Base-by-base conservation (phyloP, 768 basidiomycete species). In the Trametes cinnabarina region DNA sequence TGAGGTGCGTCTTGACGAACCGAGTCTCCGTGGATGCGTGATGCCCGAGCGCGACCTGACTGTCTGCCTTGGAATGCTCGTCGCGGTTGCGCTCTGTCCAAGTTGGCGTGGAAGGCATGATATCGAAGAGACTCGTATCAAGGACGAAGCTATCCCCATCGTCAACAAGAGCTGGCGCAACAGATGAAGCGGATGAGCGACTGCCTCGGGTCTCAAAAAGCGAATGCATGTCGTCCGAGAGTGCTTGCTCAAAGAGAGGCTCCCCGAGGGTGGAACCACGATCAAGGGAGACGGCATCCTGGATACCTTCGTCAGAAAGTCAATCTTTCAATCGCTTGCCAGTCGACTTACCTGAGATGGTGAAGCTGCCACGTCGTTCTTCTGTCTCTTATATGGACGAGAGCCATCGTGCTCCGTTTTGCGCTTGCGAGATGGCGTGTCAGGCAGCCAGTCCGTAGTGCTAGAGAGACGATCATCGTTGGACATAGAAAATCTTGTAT, bases 91-190 rank as follows among this genome's bases (percentile, higher is more conserved):
- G 3, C n/a, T 28, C 53, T 11, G 55, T 26, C 43, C 44, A 26
- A 19, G 40, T 35, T n/a, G 54, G 55, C 15, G 63, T 54, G 19
- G 51, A 32, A 17, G 59, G 55, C 11, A 52, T 26, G 32, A 72
- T 58, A 50, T 76, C 69, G 48, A 71, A 71, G 51, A 68, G 62
- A 28, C 68, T 66, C 20, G 68, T 67, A 48, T 77, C 74, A 30
- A 76, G 58, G 34, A 69, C 63, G 52, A 75, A 74, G 26, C 68
- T 66, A 22, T 72, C 69, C 10, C 70, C 65, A 20, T 62, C 62
- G 41, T 55, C 47, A 8, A 37, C 39, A n/a, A 55, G 53, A 4
- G 28, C 30, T 7, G 40, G 51, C 10, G 23, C 48, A 26, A 47
- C 44, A 6, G 56, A 60, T 9, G 57, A 60, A 26, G 35, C 46